Conservation (phyloP, 1,284 basidiomycete genomes). For the Ustilago tritici region DNA sequence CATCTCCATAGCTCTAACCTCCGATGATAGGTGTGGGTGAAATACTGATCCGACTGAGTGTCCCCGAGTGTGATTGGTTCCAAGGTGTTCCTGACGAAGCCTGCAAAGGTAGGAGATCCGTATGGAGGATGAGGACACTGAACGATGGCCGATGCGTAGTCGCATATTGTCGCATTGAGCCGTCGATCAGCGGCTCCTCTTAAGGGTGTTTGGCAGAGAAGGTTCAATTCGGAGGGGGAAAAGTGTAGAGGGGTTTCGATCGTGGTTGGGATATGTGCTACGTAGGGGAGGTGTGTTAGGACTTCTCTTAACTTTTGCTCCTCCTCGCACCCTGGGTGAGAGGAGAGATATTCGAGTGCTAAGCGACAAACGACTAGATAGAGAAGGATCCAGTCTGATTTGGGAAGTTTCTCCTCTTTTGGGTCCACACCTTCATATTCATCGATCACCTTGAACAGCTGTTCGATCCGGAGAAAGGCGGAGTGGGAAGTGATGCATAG, state of each 20-base stretch:
- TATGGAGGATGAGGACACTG: not conserved
- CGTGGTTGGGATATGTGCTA: slow-evolving; percentile 34
- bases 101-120: not conserved
- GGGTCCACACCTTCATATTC: not conserved
- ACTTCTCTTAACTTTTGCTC: not conserved
- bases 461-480: slow-evolving; percentile 8
- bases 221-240: slow-evolving; percentile 27
- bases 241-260: slow-evolving; percentile 54
- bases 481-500: slow-evolving; percentile 37
- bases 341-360: not conserved
- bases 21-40: slow-evolving; percentile 13
- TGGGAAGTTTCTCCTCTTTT: slow-evolving; percentile 4
- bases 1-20: slow-evolving; percentile 52
- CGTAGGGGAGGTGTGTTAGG: slow-evolving; percentile 44
- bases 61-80: not conserved
- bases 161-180: slow-evolving; percentile 23
- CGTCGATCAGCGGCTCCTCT: slow-evolving; percentile 35
- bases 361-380: slow-evolving; percentile 35
- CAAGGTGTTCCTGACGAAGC: not conserved
- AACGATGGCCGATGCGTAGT: slow-evolving; percentile 11
- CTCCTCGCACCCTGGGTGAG: not conserved
- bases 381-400: slow-evolving; percentile 40
- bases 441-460: not conserved
- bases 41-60: not conserved
- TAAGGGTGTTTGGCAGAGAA: slow-evolving; percentile 54